A percentile compares a stretch with the other conserved stretches of the same genome.
Conservation (phyloP, 139 green algal genomes). For the Micractinium conductrix region DNA sequence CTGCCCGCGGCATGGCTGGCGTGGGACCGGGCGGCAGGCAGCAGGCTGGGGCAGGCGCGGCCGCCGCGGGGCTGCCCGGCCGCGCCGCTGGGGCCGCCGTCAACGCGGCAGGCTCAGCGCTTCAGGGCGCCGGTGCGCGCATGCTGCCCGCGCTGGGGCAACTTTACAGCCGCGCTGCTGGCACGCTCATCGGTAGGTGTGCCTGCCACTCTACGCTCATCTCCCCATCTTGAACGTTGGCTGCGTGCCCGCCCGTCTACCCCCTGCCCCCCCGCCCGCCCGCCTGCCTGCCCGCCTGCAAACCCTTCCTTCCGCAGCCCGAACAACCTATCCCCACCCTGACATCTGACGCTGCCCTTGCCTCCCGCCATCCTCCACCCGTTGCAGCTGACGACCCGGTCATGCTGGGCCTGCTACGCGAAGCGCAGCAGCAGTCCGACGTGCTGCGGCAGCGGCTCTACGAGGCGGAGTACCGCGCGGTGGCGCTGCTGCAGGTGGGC, state of each 20-base stretch:
- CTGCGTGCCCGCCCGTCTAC: too few relatives aligned
- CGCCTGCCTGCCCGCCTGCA: too few relatives aligned
- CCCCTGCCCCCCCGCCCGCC: too few relatives aligned
- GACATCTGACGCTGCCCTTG: too few relatives aligned
- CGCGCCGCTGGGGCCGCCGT: conserved; percentile 12
- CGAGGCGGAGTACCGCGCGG: not conserved
- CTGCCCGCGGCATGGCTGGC: not conserved
- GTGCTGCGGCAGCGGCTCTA: not conserved
- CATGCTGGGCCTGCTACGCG: conserved; percentile 24
- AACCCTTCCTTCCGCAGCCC: too few relatives aligned
- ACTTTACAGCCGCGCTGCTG: conserved; percentile 27
- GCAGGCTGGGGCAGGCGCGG: not conserved
- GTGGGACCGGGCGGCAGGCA: not conserved
- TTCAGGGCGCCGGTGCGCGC: conserved; percentile 3
- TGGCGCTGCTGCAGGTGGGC: not conserved
- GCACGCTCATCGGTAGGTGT: conserved; percentile 6
- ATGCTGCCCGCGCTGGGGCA: conserved; percentile 10
- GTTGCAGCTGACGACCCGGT: conserved; percentile 11
- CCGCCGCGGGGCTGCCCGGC: not conserved
- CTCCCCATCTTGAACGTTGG: too few relatives aligned
- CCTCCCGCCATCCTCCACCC: too few relatives aligned
- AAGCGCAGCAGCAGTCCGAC: conserved; percentile 24
- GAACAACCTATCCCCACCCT: too few relatives aligned
- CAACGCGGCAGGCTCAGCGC: not conserved
- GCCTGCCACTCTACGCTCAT: not conserved